Evolutionary conservation across 2,329 filamentous ascomycete species (phyloP), one percentile per base, ranked within the genome.

Genomic region (Fusarium armeniacum): DNA sequence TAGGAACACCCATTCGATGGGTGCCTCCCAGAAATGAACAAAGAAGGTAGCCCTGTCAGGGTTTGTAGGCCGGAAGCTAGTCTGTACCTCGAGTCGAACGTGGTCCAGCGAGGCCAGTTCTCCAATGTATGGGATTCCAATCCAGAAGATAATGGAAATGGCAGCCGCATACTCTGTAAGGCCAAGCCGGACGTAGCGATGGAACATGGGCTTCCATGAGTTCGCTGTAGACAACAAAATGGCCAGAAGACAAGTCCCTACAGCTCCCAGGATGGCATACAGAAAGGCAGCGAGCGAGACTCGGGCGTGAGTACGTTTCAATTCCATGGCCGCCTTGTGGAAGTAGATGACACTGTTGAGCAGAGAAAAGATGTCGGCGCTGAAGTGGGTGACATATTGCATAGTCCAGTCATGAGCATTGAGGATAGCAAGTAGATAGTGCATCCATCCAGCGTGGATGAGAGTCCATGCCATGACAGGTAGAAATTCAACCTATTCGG

Each of bases 381-480:
- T 89, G 76, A 90, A 91, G 22, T 85, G 87, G 3, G 89, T 91
- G 50, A 91, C 89, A 76, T 91, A 91, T 71, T 86, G 83, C 89
- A 91, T 91, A 0, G 89, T 91, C 86, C 88, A 91, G 76, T 90
- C 88, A 73, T 91, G 88, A 6, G 88, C 89, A 76, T 91, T 91
- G 77, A 90, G 86, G 52, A 90, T 85, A 57, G 89, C 88, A 15
- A 91, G 81, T 5, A 90, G 77, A 69, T 85, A 86, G 73, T 90
- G 87, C 83, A 91, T 86, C 89, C 89, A 91, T 10, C 83, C 86
- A 9, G 88, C 82, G 74, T 91, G 89, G 53, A 91, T 89, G 36
- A 90, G 82, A 4, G 87, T 85, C 89, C 89, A 91, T 3, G 89
- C 87, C 87, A 91, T 91, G 75, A 91, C 86, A 2, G 86, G 84